Percentiles rank a stretch among this genome's conserved stretches.
Conservation (phyloP, 306 rosid genomes). For the Notholithocarpus densiflorus region DNA sequence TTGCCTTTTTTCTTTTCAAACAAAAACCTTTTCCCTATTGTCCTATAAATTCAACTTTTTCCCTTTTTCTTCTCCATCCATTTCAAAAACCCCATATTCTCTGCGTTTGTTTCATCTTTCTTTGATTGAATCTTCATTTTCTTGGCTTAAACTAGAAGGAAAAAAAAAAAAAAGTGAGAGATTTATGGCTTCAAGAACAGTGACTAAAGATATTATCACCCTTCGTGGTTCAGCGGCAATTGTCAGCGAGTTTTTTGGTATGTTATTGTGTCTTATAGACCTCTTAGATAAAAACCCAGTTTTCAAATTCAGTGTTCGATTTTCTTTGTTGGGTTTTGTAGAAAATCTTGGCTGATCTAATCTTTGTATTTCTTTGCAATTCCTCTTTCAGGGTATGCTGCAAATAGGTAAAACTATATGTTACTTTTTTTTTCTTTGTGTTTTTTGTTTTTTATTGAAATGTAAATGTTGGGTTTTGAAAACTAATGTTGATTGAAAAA, state of each 20-base stretch:
- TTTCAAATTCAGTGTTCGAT: neutral
- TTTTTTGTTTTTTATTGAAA: neutral
- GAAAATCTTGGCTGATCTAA: conserved; percentile 10
- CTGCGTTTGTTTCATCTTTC: neutral
- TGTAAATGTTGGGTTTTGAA: neutral
- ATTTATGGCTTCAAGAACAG: conserved; percentile 71
- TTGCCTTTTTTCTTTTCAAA: too few species aligned
- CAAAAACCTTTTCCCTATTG: too few species aligned
- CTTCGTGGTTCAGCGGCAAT: conserved; percentile 96
- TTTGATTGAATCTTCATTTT: neutral
- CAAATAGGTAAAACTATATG: conserved; percentile 60
- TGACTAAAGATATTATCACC: conserved; percentile 86
- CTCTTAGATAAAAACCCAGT: too few species aligned
- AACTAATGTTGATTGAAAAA: conserved; percentile 1
- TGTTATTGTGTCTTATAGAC: neutral
- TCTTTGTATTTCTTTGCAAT: conserved; percentile 9
- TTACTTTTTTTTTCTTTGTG: neutral
- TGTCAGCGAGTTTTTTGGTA: conserved; percentile 98
- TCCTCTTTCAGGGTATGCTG: conserved; percentile 76
- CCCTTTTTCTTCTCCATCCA: neutral
- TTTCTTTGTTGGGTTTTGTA: neutral
- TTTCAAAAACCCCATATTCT: neutral
- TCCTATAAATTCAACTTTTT: too few species aligned
- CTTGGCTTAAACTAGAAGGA: neutral
- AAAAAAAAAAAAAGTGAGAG: neutral